phyloP scores from a whole-genome alignment of 1,284 basidiomycete genomes.

The Ceratobasidium sp. region DNA sequence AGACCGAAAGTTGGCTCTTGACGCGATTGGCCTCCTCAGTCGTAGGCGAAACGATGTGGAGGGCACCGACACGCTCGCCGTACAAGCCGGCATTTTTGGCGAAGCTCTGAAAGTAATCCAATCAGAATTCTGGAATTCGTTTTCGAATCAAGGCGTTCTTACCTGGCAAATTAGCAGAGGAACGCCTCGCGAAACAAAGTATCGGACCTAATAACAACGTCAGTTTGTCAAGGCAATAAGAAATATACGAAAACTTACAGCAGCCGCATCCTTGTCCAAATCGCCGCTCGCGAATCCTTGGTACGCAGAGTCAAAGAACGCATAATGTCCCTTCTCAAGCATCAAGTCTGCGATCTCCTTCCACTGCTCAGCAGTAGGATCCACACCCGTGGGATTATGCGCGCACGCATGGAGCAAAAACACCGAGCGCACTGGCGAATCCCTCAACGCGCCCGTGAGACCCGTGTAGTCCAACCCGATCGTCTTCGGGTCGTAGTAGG shows the following conservation, averaged over 20 bases:
- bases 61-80: constrained; percentile 87
- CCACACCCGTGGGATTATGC: constrained; percentile 96
- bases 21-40: constrained; percentile 76
- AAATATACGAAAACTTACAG: constrained; percentile 54
- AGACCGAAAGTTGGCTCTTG: constrained; percentile 85
- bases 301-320: constrained; percentile 96
- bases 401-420: constrained; percentile 94
- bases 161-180: constrained; percentile 90
- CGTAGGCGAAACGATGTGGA: constrained; percentile 75
- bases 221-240: background rate
- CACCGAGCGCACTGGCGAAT: constrained; percentile 78
- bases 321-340: constrained; percentile 80
- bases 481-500: constrained; percentile 91
- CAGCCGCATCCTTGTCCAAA: constrained; percentile 78
- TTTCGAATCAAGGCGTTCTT: constrained; percentile 46
- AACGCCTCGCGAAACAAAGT: constrained; percentile 79
- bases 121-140: constrained; percentile 22
- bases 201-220: constrained; percentile 52
- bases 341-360: constrained; percentile 80
- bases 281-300: constrained; percentile 92
- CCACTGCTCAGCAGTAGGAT: constrained; percentile 93
- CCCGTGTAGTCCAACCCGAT: constrained; percentile 87
- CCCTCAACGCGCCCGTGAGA: constrained; percentile 71
- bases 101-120: constrained; percentile 71
- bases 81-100: constrained; percentile 97